Conservation (phyloP, 352 stramenopile species). For the Thalassiosira hispida region DNA sequence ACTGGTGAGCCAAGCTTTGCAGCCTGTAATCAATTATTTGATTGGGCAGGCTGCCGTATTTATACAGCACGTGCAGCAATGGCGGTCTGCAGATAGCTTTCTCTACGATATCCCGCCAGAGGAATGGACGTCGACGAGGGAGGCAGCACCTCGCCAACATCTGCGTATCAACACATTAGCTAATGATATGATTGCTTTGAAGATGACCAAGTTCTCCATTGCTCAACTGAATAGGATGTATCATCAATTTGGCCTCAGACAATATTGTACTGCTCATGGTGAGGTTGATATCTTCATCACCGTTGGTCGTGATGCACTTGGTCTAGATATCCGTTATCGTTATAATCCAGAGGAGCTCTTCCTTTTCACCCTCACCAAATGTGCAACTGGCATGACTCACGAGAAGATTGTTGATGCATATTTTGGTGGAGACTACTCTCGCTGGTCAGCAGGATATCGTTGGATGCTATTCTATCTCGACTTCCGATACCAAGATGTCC, state of each 20-base stretch:
- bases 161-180: background rate
- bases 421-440: conserved; percentile 16
- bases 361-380: conserved; percentile 5
- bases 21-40: background rate
- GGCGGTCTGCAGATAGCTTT: background rate
- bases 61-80: background rate
- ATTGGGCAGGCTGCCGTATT: background rate
- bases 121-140: conserved; percentile 1
- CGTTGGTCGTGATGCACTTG: no score
- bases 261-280: background rate
- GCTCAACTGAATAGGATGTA: background rate
- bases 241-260: background rate
- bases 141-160: conserved; percentile 1
- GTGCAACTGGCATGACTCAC: conserved; percentile 3
- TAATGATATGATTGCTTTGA: conserved; percentile 16
- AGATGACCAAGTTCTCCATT: conserved; percentile 25
- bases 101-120: conserved; percentile 13
- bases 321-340: conserved; percentile 6
- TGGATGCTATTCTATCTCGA: conserved; percentile 21
- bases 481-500: conserved; percentile 16
- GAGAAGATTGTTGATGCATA: conserved; percentile 2
- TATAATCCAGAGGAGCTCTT: conserved; percentile 26
- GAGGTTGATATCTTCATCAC: background rate
- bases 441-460: background rate
- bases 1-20: background rate